Percentiles rank a stretch among this genome's conserved stretches.
phyloP scores from a whole-genome alignment of 345 rosid genomes.

The Pistacia atlantica region DNA sequence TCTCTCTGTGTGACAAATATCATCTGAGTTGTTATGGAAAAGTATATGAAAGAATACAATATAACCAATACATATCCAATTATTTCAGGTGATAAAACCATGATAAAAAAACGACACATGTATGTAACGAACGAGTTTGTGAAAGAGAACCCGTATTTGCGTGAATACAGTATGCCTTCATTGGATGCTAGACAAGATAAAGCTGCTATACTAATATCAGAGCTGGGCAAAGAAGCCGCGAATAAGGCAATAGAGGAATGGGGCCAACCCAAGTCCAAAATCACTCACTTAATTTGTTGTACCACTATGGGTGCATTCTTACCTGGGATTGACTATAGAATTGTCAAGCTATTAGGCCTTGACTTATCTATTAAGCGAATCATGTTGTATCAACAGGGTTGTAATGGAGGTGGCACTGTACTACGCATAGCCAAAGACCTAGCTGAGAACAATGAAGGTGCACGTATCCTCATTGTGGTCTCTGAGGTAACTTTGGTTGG shows the following conservation, averaged over 20 bases:
- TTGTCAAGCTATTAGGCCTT: constrained; percentile 52
- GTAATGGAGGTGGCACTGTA: constrained; percentile 40
- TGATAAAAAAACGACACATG: constrained; percentile 45
- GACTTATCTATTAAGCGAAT: constrained; percentile 41
- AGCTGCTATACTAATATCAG: constrained; percentile 35
- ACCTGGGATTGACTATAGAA: constrained; percentile 59
- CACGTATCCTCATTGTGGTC: constrained; percentile 44
- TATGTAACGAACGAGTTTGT: constrained; percentile 36
- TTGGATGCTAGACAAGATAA: constrained; percentile 45
- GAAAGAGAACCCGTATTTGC: constrained; percentile 34
- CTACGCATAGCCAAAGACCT: constrained; percentile 54
- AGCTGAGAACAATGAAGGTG: constrained; percentile 50
- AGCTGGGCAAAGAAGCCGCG: constrained; percentile 48
- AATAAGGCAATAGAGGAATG: constrained; percentile 42
- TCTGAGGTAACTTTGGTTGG: constrained; percentile 31
- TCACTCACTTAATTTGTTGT: constrained; percentile 56
- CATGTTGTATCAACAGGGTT: constrained; percentile 55
- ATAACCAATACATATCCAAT: too few species aligned
- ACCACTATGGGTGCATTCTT: constrained; percentile 49
- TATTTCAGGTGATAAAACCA: constrained; percentile 44
- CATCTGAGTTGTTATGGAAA: too few species aligned
- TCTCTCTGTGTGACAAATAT: too few species aligned
- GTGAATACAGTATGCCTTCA: constrained; percentile 36
- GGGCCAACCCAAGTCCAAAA: constrained; percentile 52
- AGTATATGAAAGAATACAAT: too few species aligned